These are phyloP conservation scores for Aspergillus luchuensis DNA, from an alignment of 2,329 filamentous ascomycete genomes.

Conservation along the genomic window DNA sequence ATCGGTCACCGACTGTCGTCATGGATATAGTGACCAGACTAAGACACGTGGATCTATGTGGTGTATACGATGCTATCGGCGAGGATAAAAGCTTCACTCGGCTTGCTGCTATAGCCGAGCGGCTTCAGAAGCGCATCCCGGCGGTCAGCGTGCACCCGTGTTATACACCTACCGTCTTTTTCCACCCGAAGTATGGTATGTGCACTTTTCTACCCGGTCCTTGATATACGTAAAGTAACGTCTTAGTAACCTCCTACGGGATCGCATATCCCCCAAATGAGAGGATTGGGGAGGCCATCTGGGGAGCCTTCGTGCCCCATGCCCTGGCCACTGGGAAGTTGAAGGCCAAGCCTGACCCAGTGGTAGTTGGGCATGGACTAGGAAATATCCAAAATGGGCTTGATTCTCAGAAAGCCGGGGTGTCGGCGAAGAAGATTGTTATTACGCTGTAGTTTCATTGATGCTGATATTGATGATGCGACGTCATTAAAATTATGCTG, in stretches of 20 bases:
- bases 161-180: too few relatives aligned
- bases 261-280: neutral
- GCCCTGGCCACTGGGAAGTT: constrained; percentile 42
- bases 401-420: constrained; percentile 25
- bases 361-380: constrained; percentile 27
- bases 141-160: too few relatives aligned
- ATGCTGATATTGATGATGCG: too few relatives aligned
- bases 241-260: neutral
- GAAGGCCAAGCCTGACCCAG: constrained; percentile 33
- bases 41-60: neutral
- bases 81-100: too few relatives aligned
- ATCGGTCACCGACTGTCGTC: neutral
- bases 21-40: neutral
- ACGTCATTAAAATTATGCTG: too few relatives aligned
- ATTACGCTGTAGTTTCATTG: constrained; percentile 8
- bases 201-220: too few relatives aligned
- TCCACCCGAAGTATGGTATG: too few relatives aligned
- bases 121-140: too few relatives aligned
- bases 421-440: constrained; percentile 33
- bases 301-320: constrained; percentile 28
- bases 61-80: neutral
- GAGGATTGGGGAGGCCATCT: constrained; percentile 26
- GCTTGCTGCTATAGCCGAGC: too few relatives aligned
- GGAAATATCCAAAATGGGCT: constrained; percentile 25
- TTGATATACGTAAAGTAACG: too few relatives aligned